Evolutionary conservation across 768 basidiomycete genomes (phyloP).

Genomic region (Lactifluus piperatus): DNA sequence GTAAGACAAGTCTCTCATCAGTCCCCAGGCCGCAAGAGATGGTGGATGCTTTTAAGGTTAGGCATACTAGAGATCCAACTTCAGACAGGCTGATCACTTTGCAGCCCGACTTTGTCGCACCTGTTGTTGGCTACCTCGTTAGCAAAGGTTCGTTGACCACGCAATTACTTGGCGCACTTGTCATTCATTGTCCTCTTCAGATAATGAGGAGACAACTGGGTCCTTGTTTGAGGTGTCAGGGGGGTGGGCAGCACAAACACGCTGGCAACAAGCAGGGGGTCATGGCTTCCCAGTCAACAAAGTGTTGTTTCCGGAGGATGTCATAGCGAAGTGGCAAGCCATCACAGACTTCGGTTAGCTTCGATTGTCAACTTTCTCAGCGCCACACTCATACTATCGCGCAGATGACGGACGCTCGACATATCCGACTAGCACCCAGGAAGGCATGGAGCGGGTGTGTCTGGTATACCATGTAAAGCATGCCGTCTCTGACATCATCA

Average conservation of each 20-base stretch:
- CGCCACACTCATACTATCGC: constrained; percentile 2
- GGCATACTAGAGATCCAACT: neutral
- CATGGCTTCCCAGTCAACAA: constrained; percentile 78
- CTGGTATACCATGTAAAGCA: neutral
- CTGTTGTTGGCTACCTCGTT: constrained; percentile 83
- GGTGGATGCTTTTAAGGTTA: constrained; percentile 83
- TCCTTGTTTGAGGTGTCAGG: constrained; percentile 79
- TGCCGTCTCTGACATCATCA: neutral
- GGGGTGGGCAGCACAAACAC: constrained; percentile 86
- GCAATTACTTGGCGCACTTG: neutral
- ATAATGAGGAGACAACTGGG: constrained; percentile 66
- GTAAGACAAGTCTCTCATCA: neutral
- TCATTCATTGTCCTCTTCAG: constrained; percentile 25
- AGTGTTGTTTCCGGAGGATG: constrained; percentile 69
- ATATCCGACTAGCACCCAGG: constrained; percentile 63
- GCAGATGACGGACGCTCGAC: constrained; percentile 77
- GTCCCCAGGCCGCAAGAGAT: constrained; percentile 61
- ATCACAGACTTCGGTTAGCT: constrained; percentile 77
- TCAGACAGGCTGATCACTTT: neutral
- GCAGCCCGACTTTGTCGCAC: constrained; percentile 86
- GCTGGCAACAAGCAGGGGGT: constrained; percentile 90
- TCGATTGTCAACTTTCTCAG: neutral
- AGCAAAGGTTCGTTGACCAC: constrained; percentile 44
- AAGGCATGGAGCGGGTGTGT: constrained; percentile 66
- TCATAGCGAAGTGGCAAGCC: constrained; percentile 67